Evolutionary conservation across 2,329 filamentous ascomycete genomes (phyloP), one percentile per base, ranked within the genome.

Genomic region (Pseudocercospora macadamiae): DNA sequence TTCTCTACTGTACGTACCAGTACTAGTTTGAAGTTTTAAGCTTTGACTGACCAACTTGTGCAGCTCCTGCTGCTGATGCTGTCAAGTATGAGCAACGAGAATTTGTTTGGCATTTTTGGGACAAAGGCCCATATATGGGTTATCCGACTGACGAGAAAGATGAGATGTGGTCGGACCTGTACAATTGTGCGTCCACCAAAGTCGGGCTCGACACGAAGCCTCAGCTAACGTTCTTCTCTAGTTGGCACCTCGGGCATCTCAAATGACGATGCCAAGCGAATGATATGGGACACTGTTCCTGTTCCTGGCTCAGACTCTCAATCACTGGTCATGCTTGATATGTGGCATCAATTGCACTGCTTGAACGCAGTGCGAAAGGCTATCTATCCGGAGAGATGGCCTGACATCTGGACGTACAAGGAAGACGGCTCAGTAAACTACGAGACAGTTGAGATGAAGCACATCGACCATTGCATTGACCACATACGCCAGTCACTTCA

Each of bases 91-190:
- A 48, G 18, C 44, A 48, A 32, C 28, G 28, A 32, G 28, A 32
- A 6, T 32, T 21, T n/a, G 26, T 19, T 48, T 48, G 19, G 26
- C 44, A 48, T 26, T 26, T 18, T 21, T 48, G 19, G 44, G 44
- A 5, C 9, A 48, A 48, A n/a, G 21, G 44, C 21, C 44, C 19
- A 26, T 48, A 48, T 21, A 48, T 48, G 44, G 44, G 44, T 8
- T 48, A 48, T 48, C 44, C 44, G 18, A 26, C 21, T 25, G 44
- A 48, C n/a, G 44, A 48, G 19, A 48, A 21, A 48, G 44, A 48
- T 21, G 16, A 26, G 16, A 12, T 10, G 19, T 48, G 44, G 44
- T 26, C 21, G 19, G 44, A 48, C 10, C 18, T 48, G 18, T 48
- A 48, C 26, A 21, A 25, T 10, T 48, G 44, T 26, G 25, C 21